Base-by-base conservation (phyloP, 306 rosid species). In the Gynostemma pentaphyllum region DNA sequence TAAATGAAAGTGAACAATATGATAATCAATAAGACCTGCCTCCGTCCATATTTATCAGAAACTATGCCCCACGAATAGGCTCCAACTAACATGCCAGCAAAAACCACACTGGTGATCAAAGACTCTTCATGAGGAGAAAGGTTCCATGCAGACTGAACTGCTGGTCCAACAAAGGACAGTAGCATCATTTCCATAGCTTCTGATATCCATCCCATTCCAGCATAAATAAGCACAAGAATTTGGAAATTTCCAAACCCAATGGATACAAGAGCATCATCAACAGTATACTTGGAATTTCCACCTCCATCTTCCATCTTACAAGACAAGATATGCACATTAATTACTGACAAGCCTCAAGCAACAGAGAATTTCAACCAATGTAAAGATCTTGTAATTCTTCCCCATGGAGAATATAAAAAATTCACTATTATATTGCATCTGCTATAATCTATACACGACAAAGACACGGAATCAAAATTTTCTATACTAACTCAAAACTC, bases 141-240 rank as follows among this genome's bases (percentile, higher is more conserved):
- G 71, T 11, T 73, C 96, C 94, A 88, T n/a, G 76, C 79, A 53
- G 96, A 79, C 70, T 80, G 85, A 71, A 88, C 90, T 8, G 99
- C 99, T 7, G 99, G 96, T 55, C 99, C 99, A 4, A 92, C 84
- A 74, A 92, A 86, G 23, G 95, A 92, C 30, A 92, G 96, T 21
- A 92, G 57, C 99, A 92, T 92, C 99, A 92, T 81, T 82, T 92
- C 99, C 99, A 92, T 92, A 30, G 96, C 99, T 79, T 92, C 99
- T 51, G 99, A 86, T 62, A 84, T 32, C 96, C 99, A 92, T 55
- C 94, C 96, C 81, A 88, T 71, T 64, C 99, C 99, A 3, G 99
- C 99, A 69, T 92, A 92, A 62, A 39, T 76, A 56, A 92, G 94
- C 71, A 92, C 96, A 2, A 88, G 73, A 19, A 86, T 68, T 74